These are phyloP conservation scores for Neurospora intermedia DNA, from an alignment of 495 filamentous ascomycete genomes.

Conservation along the genomic window DNA sequence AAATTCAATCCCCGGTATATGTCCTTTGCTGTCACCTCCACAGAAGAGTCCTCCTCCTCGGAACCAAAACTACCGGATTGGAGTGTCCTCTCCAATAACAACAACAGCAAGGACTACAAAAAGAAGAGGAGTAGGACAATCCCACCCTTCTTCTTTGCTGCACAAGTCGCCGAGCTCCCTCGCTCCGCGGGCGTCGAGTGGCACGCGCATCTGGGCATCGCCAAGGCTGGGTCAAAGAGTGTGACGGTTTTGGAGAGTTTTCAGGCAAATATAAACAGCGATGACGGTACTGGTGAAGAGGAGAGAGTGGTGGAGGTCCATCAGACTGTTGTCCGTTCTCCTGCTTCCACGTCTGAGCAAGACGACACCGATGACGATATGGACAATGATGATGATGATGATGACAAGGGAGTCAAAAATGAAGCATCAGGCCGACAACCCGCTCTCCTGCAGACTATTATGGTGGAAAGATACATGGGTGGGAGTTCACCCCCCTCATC, in stretches of 20 bases:
- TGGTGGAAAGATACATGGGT: conserved; percentile 5
- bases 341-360: background rate
- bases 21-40: conserved; percentile 11
- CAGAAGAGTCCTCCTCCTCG: background rate
- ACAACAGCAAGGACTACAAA: background rate
- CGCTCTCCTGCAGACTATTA: conserved; percentile 14
- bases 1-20: conserved; percentile 40
- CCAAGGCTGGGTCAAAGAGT: background rate
- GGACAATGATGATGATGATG: background rate
- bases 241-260: background rate
- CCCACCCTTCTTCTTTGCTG: conserved; percentile 61
- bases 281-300: background rate
- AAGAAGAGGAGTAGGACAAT: conserved; percentile 8
- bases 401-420: background rate
- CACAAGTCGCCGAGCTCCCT: conserved; percentile 39
- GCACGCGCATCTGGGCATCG: conserved; percentile 22
- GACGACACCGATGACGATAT: background rate
- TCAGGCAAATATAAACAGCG: background rate
- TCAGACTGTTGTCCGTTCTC: conserved; percentile 5
- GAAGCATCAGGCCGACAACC: background rate
- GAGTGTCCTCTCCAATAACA: conserved; percentile 20
- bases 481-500: background rate
- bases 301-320: background rate
- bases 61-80: conserved; percentile 23
- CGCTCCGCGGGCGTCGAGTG: conserved; percentile 22